Evolutionary conservation across 768 basidiomycete species (phyloP).

Genomic region (Psilocybe subaeruginosa): DNA sequence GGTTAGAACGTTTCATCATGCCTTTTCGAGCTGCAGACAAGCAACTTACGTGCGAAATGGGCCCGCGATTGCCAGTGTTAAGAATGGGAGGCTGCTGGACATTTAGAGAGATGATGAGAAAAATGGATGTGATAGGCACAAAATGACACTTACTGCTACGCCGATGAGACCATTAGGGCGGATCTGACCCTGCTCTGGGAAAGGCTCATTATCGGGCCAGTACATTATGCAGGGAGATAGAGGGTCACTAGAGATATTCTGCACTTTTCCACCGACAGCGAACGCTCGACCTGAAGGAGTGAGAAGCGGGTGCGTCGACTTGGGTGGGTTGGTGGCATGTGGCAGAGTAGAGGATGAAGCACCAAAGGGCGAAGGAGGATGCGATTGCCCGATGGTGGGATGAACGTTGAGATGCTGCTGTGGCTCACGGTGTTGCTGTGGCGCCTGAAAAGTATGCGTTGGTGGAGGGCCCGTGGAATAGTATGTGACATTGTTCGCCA

Average conservation of each 20-base stretch:
- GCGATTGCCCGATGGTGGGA: slow-evolving; percentile 16
- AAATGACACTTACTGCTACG: slow-evolving; percentile 45
- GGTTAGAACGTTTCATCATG: neutral
- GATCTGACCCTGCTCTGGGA: slow-evolving; percentile 82
- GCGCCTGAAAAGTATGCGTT: slow-evolving; percentile 11
- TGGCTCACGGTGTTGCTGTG: slow-evolving; percentile 20
- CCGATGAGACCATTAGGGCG: slow-evolving; percentile 60
- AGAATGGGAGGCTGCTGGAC: slow-evolving; percentile 80
- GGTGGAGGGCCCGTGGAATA: slow-evolving; percentile 31
- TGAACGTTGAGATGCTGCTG: slow-evolving; percentile 9
- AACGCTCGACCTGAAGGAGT: slow-evolving; percentile 85
- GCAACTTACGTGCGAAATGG: slow-evolving; percentile 76
- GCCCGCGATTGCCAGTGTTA: slow-evolving; percentile 87
- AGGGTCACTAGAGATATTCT: slow-evolving; percentile 78
- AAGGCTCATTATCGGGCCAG: slow-evolving; percentile 89
- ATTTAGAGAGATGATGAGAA: slow-evolving; percentile 10
- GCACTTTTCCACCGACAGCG: slow-evolving; percentile 75
- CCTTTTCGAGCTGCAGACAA: neutral
- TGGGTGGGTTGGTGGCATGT: slow-evolving; percentile 28
- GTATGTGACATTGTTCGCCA: slow-evolving; percentile 17
- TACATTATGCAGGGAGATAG: slow-evolving; percentile 79
- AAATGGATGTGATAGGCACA: slow-evolving; percentile 1
- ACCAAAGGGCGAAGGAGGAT: slow-evolving; percentile 21
- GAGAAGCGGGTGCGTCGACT: slow-evolving; percentile 67
- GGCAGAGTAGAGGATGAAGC: slow-evolving; percentile 16